Conservation (phyloP, 169 alveolate species). For the Cryptosporidium baileyi region DNA sequence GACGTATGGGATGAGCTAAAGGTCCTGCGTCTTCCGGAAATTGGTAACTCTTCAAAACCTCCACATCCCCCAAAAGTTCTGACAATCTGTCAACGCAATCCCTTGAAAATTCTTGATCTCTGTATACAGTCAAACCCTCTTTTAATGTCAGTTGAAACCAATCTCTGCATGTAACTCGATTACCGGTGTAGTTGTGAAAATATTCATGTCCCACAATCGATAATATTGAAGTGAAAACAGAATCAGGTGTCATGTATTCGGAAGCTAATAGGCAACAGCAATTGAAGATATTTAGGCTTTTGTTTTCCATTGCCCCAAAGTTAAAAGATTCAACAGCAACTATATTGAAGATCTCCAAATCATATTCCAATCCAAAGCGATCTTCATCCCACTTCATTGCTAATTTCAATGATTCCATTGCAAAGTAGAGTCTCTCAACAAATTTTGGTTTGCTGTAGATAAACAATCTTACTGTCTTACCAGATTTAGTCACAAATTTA, state of each 20-base stretch:
- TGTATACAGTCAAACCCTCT: conserved; percentile 92
- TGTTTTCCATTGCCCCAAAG: conserved; percentile 94
- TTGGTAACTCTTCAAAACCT: conserved; percentile 80
- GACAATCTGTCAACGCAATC: conserved; percentile 81
- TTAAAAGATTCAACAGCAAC: conserved; percentile 89
- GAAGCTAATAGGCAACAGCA: conserved; percentile 86
- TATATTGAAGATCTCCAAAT: conserved; percentile 86
- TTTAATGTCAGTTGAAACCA: conserved; percentile 93
- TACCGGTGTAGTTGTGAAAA: conserved; percentile 94
- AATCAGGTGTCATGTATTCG: conserved; percentile 85
- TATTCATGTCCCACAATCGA: conserved; percentile 90
- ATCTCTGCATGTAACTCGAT: conserved; percentile 91
- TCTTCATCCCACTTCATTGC: conserved; percentile 94
- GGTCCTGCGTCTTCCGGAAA: conserved; percentile 91
- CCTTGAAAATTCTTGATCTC: conserved; percentile 87
- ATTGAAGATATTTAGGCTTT: conserved; percentile 90
- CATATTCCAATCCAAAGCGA: conserved; percentile 88
- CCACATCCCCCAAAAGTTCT: conserved; percentile 86
- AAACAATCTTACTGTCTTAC: conserved; percentile 79
- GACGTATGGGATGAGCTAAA: conserved; percentile 92
- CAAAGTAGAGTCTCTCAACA: conserved; percentile 82
- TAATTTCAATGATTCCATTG: conserved; percentile 84
- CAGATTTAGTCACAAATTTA: conserved; percentile 80
- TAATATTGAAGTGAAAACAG: conserved; percentile 84
- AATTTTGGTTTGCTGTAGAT: conserved; percentile 85